phyloP scores from a whole-genome alignment of 306 rosid species.

The Echinosophora koreensis region DNA sequence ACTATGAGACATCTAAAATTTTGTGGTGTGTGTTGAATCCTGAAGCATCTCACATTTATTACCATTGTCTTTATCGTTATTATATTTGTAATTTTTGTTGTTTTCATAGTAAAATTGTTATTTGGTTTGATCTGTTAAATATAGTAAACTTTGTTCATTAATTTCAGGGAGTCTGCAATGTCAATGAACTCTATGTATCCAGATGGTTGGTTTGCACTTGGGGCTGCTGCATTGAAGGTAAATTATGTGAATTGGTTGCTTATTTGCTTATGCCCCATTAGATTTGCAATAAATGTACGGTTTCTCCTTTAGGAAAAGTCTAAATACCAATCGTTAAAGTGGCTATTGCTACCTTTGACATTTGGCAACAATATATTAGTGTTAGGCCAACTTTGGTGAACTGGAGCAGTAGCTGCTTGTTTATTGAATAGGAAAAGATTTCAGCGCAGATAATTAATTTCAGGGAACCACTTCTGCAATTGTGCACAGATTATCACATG shows the following conservation, averaged over 20 bases:
- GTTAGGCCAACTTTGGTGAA: conserved; percentile 14
- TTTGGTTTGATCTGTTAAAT: conserved; percentile 36
- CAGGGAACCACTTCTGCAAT: conserved; percentile 20
- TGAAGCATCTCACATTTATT: conserved; percentile 26
- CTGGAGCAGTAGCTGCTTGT: conserved; percentile 10
- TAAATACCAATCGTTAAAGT: conserved; percentile 29
- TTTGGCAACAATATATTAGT: conserved; percentile 12
- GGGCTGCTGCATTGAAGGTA: conserved; percentile 99
- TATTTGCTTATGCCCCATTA: conserved; percentile 26
- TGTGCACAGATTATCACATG: conserved; percentile 11
- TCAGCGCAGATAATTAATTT: conserved; percentile 33
- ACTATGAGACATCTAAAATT: conserved; percentile 72
- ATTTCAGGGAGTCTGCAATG: conserved; percentile 96
- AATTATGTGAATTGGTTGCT: conserved; percentile 37
- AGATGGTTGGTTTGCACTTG: conserved; percentile 97
- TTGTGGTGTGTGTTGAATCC: conserved; percentile 54
- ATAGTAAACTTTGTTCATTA: conserved; percentile 16
- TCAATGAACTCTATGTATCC: conserved; percentile 91
- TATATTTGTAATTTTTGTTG: not conserved
- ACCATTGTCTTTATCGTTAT: conserved; percentile 2
- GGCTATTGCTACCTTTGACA: conserved; percentile 15
- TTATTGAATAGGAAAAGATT: conserved; percentile 10
- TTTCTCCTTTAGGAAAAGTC: conserved; percentile 8
- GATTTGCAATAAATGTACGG: conserved; percentile 20
- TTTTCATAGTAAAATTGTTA: conserved; percentile 27